Conservation (phyloP, 805 yeast species). For the Huiozyma naganishii region DNA sequence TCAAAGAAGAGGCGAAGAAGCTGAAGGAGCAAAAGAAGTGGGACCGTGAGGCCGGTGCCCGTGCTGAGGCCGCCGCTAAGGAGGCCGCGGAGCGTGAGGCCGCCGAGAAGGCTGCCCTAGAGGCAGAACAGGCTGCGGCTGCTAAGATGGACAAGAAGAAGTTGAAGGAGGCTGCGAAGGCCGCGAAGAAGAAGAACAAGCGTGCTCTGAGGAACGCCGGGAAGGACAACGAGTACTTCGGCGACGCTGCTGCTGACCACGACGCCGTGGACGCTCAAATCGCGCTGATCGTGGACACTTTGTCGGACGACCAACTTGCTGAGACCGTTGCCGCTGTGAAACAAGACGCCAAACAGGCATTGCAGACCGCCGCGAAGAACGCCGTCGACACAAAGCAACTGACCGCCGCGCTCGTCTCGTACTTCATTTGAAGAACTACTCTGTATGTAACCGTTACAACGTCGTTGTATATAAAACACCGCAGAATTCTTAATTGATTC, state of each 20-base stretch:
- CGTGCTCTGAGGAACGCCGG: constrained; percentile 72
- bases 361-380: constrained; percentile 48
- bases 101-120: constrained; percentile 66
- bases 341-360: constrained; percentile 44
- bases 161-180: constrained; percentile 87
- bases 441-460: too few relatives aligned
- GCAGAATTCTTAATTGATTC: too few relatives aligned
- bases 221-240: constrained; percentile 78
- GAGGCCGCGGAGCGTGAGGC: constrained; percentile 83
- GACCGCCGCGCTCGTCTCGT: constrained; percentile 42
- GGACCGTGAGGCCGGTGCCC: constrained; percentile 96
- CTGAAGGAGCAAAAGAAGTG: constrained; percentile 92
- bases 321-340: constrained; percentile 60
- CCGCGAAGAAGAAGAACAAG: constrained; percentile 91
- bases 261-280: constrained; percentile 67
- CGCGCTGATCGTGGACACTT: constrained; percentile 63
- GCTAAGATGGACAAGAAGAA: constrained; percentile 77
- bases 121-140: constrained; percentile 47
- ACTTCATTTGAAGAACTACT: constrained; percentile 30
- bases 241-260: constrained; percentile 58
- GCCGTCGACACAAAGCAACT: constrained; percentile 44
- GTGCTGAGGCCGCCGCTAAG: constrained; percentile 92
- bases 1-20: constrained; percentile 89
- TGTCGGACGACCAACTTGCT: constrained; percentile 70
- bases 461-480: too few relatives aligned